These are phyloP conservation scores for Suillus cothurnatus DNA, from an alignment of 768 basidiomycete species.

Conservation along the genomic window DNA sequence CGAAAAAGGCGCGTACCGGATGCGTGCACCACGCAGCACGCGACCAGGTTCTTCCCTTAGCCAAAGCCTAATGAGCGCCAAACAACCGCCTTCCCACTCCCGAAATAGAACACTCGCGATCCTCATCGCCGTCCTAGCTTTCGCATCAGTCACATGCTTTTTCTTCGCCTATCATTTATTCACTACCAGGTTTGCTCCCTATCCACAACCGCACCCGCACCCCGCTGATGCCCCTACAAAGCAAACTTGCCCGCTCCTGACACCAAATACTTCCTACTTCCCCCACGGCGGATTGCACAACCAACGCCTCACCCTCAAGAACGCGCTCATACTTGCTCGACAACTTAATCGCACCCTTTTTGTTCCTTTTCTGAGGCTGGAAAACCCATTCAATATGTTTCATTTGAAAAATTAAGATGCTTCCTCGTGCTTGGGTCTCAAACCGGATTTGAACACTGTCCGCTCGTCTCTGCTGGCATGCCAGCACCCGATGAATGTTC, in stretches of 20 bases:
- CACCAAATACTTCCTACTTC: slow-evolving; percentile 71
- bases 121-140: slow-evolving; percentile 47
- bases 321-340: slow-evolving; percentile 72
- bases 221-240: slow-evolving; percentile 35
- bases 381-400: slow-evolving; percentile 60
- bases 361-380: slow-evolving; percentile 73
- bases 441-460: slow-evolving; percentile 54
- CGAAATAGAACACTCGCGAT: slow-evolving; percentile 40
- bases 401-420: slow-evolving; percentile 50
- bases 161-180: slow-evolving; percentile 65
- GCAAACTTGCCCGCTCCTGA: slow-evolving; percentile 33
- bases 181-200: slow-evolving; percentile 51
- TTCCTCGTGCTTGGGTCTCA: slow-evolving; percentile 53
- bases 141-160: slow-evolving; percentile 56
- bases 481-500: slow-evolving; percentile 56
- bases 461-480: slow-evolving; percentile 35
- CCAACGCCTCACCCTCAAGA: slow-evolving; percentile 85
- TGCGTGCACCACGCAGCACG: slow-evolving; percentile 47
- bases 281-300: slow-evolving; percentile 88
- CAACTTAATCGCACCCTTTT: slow-evolving; percentile 78
- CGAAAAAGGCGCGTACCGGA: slow-evolving; percentile 67
- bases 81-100: slow-evolving; percentile 9
- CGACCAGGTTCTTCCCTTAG: slow-evolving; percentile 22
- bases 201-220: background rate
- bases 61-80: slow-evolving; percentile 17